Conservation (phyloP, 164 flowering plant genomes). For the Chimonanthus praecox region DNA sequence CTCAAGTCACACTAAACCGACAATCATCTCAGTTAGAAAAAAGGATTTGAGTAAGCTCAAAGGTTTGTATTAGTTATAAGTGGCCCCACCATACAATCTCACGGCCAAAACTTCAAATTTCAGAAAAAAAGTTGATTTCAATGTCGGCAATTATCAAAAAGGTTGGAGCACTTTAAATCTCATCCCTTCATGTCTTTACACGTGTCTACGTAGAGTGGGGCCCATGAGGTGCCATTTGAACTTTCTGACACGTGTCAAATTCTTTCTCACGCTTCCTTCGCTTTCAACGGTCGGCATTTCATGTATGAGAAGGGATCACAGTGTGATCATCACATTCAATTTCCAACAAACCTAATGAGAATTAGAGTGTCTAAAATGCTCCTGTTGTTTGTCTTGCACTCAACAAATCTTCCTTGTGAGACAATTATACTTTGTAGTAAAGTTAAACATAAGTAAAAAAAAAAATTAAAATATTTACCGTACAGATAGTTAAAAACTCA, state of each 20-base stretch:
- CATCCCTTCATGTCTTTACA: not conserved
- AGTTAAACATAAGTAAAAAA: no score
- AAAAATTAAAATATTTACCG: no score
- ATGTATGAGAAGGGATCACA: not conserved
- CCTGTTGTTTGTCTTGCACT: not conserved
- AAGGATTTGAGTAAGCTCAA: no score
- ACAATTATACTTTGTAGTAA: no score
- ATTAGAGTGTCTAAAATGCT: no score
- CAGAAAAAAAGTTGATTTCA: not conserved
- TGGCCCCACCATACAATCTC: not conserved
- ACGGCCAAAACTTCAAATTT: not conserved
- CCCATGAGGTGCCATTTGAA: not conserved
- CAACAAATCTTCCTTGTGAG: not conserved
- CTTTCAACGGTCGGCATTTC: not conserved
- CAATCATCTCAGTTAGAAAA: no score
- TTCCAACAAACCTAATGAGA: not conserved
- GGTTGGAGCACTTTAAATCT: not conserved
- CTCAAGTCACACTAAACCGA: no score
- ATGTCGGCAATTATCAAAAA: no score
- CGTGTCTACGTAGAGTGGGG: not conserved
- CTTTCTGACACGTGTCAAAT: not conserved
- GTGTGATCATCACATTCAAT: not conserved
- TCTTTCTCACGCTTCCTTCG: not conserved
- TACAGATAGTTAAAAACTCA: no score
- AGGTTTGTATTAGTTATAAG: no score